Percentiles rank a stretch among this genome's conserved stretches.
phyloP scores from a whole-genome alignment of 2,329 filamentous ascomycete genomes.

The Diaporthe aspalathi region DNA sequence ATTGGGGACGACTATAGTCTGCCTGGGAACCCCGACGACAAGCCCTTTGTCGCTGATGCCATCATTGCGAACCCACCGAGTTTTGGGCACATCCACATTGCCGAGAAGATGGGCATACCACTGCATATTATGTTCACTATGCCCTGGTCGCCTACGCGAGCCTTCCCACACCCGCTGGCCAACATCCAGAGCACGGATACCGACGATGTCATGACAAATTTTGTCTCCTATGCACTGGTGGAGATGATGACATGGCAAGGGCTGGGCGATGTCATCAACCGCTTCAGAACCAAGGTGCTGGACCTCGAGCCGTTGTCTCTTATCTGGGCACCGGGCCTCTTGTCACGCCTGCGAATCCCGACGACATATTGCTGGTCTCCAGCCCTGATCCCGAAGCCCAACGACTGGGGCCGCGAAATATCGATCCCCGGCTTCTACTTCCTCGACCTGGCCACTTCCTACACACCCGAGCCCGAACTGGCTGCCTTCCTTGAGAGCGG shows the following conservation, averaged over 20 bases:
- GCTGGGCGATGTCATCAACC: constrained; percentile 89
- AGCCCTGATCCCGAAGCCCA: constrained; percentile 67
- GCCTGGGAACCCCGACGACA: constrained; percentile 55
- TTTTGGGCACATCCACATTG: constrained; percentile 80
- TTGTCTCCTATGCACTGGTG: constrained; percentile 84
- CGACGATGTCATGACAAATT: constrained; percentile 82
- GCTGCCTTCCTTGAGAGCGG: constrained; percentile 74
- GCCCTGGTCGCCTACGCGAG: constrained; percentile 89
- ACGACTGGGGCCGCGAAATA: constrained; percentile 79
- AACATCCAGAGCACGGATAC: constrained; percentile 83
- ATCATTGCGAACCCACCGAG: constrained; percentile 84
- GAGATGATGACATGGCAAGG: constrained; percentile 96
- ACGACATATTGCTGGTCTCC: constrained; percentile 95
- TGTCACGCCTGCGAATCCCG: constrained; percentile 80
- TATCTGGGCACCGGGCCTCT: constrained; percentile 84
- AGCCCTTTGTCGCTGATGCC: constrained; percentile 84
- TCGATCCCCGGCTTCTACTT: constrained; percentile 83
- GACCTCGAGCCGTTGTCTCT: constrained; percentile 82
- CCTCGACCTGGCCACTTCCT: constrained; percentile 74
- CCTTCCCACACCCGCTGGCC: constrained; percentile 87
- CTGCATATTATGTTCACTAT: constrained; percentile 94
- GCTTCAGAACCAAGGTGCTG: constrained; percentile 80
- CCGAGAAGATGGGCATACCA: constrained; percentile 79
- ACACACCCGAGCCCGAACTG: constrained; percentile 73
- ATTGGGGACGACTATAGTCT: constrained; percentile 60